A percentile compares a stretch with the other conserved stretches of the same genome.
Evolutionary conservation across 768 basidiomycete species (phyloP).

Genomic region (Baorangia bicolor): DNA sequence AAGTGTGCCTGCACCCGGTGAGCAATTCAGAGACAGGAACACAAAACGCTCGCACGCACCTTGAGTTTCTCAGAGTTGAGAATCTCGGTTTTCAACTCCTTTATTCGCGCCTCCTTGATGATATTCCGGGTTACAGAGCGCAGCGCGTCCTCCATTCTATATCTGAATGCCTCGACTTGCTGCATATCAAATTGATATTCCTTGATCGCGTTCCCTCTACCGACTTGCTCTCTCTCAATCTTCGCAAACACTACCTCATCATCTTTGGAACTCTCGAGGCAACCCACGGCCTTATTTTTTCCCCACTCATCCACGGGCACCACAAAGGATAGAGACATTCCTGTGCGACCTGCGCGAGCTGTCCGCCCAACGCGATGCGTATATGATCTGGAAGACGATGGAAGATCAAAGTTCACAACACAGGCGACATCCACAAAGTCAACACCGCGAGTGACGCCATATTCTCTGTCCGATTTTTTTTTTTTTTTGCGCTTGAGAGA

Average conservation of each 20-base stretch:
- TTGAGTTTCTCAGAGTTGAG: slow-evolving; percentile 96
- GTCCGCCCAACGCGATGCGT: slow-evolving; percentile 96
- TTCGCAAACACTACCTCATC: slow-evolving; percentile 68
- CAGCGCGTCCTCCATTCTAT: slow-evolving; percentile 96
- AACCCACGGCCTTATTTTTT: slow-evolving; percentile 70
- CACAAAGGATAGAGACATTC: slow-evolving; percentile 88
- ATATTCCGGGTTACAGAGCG: slow-evolving; percentile 83
- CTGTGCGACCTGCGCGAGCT: slow-evolving; percentile 91
- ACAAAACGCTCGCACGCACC: slow-evolving; percentile 43
- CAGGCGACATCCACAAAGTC: slow-evolving; percentile 97
- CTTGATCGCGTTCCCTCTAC: slow-evolving; percentile 55
- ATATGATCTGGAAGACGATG: slow-evolving; percentile 80
- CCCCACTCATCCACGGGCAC: slow-evolving; percentile 69
- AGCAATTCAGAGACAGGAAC: not conserved
- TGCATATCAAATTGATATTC: slow-evolving; percentile 95
- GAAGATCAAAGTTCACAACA: slow-evolving; percentile 98
- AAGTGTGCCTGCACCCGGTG: slow-evolving; percentile 77
- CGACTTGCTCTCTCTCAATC: slow-evolving; percentile 75
- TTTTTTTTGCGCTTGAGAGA: slow-evolving; percentile 52
- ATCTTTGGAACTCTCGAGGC: slow-evolving; percentile 62
- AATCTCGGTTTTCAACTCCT: slow-evolving; percentile 91
- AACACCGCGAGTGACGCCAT: slow-evolving; percentile 92
- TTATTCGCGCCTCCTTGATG: slow-evolving; percentile 87
- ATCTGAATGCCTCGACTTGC: slow-evolving; percentile 95
- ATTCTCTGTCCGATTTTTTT: slow-evolving; percentile 66